A percentile compares a stretch with the other conserved stretches of the same genome.
Evolutionary conservation across 768 basidiomycete species (phyloP).

Genomic region (Multifurca ochricompacta): DNA sequence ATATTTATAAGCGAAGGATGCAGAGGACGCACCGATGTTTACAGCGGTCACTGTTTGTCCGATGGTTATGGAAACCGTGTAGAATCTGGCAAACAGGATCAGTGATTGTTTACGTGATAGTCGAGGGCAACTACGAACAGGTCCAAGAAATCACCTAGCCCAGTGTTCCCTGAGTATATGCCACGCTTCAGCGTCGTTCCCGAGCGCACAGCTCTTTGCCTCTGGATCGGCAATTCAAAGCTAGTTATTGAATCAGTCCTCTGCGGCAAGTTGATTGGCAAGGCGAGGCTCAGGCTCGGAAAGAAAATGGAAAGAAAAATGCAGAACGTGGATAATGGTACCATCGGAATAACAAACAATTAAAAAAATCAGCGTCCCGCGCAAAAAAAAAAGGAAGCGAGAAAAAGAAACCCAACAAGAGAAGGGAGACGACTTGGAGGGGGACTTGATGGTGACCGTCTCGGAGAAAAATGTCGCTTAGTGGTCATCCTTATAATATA

Average conservation of each 20-base stretch:
- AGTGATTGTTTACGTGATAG: neutral
- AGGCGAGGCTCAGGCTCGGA: neutral
- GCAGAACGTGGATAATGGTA: neutral
- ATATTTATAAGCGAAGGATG: neutral
- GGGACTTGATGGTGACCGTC: neutral
- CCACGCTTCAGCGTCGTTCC: conserved; percentile 8
- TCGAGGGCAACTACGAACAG: neutral
- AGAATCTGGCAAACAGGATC: neutral
- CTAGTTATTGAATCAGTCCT: neutral
- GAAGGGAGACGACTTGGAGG: neutral
- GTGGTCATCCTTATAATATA: no score
- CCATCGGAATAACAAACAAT: neutral
- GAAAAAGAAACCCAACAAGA: neutral
- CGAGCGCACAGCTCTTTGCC: neutral
- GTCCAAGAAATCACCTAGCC: conserved; percentile 16
- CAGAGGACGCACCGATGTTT: conserved; percentile 10
- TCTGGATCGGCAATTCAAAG: conserved; percentile 13
- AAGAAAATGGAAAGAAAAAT: neutral
- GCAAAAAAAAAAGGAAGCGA: neutral
- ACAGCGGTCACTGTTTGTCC: conserved; percentile 13
- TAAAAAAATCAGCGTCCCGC: conserved; percentile 11
- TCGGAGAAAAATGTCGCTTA: neutral
- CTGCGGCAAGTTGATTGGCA: neutral
- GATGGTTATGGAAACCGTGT: conserved; percentile 13
- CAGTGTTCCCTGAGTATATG: conserved; percentile 8